Conservation (phyloP, 2,329 filamentous ascomycete genomes). For the Diaporthe helianthi region DNA sequence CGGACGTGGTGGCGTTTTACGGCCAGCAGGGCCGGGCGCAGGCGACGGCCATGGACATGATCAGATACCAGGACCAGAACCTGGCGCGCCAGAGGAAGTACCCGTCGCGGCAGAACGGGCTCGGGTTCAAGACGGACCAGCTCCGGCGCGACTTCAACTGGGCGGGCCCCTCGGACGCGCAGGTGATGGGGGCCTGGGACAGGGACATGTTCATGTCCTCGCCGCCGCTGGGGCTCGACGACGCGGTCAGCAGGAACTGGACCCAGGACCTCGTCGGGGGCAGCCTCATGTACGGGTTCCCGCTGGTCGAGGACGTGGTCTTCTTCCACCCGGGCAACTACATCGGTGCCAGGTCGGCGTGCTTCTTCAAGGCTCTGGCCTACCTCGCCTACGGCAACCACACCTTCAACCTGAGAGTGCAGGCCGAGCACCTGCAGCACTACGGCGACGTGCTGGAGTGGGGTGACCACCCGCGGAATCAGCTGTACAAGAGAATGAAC, state of each 20-base stretch:
- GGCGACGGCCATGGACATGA: neutral
- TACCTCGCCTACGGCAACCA: constrained; percentile 41
- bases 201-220: neutral
- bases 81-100: neutral
- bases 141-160: constrained; percentile 26
- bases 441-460: constrained; percentile 40
- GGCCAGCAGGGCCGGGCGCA: neutral
- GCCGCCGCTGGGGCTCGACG: constrained; percentile 3
- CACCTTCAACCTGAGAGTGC: constrained; percentile 41
- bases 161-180: neutral
- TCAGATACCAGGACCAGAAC: constrained; percentile 11
- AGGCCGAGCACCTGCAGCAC: constrained; percentile 44
- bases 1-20: constrained; percentile 1
- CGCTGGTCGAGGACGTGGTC: constrained; percentile 44
- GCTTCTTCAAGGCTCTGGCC: constrained; percentile 45
- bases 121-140: constrained; percentile 32
- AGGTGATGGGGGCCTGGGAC: constrained; percentile 7
- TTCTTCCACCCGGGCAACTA: constrained; percentile 41
- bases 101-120: constrained; percentile 15
- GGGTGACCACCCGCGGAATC: constrained; percentile 40
- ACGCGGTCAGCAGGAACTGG: constrained; percentile 31
- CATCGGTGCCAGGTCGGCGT: constrained; percentile 37
- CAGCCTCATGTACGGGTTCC: constrained; percentile 41
- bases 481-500: constrained; percentile 40
- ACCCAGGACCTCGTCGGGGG: neutral